Evolutionary conservation across 2,329 filamentous ascomycete genomes (phyloP).

Genomic region (Aspergillus quadrilineatus): DNA sequence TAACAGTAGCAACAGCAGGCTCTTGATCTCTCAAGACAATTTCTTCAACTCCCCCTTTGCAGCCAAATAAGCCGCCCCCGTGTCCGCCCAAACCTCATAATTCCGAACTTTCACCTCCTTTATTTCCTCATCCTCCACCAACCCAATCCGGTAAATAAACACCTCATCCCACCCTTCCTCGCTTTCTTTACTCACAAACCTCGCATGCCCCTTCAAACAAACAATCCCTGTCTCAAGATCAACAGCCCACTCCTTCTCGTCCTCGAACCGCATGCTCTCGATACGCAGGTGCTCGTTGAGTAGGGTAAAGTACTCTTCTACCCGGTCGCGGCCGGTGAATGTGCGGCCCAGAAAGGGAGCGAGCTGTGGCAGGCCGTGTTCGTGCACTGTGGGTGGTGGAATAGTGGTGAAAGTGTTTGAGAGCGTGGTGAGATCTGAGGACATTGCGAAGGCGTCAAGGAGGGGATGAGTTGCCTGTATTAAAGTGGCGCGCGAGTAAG

Average conservation of each 20-base stretch:
- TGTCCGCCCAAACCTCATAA: conserved; percentile 48
- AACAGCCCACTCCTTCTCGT: conserved; percentile 37
- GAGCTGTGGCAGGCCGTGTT: conserved; percentile 42
- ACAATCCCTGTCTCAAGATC: conserved; percentile 35
- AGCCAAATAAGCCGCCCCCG: conserved; percentile 46
- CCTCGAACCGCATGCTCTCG: conserved; percentile 39
- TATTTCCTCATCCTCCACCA: conserved; percentile 29
- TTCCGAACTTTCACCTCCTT: conserved; percentile 34
- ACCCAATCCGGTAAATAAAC: conserved; percentile 40
- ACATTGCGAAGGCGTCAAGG: conserved; percentile 32
- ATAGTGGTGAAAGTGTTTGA: conserved; percentile 37
- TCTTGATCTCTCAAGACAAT: neutral
- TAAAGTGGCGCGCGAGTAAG: conserved; percentile 17
- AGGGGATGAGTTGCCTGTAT: conserved; percentile 26
- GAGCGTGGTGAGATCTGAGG: conserved; percentile 24
- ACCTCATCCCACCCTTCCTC: conserved; percentile 43
- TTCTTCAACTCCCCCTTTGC: conserved; percentile 21
- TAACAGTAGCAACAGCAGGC: neutral
- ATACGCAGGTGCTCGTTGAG: conserved; percentile 33
- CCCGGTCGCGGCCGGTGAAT: conserved; percentile 38
- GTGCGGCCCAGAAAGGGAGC: conserved; percentile 45
- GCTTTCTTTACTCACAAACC: conserved; percentile 36
- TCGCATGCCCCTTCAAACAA: conserved; percentile 34
- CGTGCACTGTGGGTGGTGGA: conserved; percentile 29
- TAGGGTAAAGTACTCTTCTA: conserved; percentile 39